A percentile compares a stretch with the other conserved stretches of the same genome.
Evolutionary conservation across 2,329 filamentous ascomycete genomes (phyloP).

Genomic region (Fusarium piperis): DNA sequence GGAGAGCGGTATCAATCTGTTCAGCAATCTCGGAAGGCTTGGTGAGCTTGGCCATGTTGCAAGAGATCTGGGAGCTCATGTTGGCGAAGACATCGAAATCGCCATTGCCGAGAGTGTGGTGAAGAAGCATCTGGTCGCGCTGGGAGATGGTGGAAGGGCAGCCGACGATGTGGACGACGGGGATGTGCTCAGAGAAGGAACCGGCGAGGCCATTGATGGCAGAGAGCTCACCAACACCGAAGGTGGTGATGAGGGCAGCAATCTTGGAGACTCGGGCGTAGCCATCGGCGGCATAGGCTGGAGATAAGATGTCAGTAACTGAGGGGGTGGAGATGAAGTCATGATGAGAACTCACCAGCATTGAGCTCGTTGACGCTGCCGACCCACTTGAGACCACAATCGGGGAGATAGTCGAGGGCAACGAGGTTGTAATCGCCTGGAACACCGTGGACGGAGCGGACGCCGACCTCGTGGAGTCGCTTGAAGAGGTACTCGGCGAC

Average conservation of each 20-base stretch:
- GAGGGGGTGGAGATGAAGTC: constrained; percentile 6
- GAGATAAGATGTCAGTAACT: constrained; percentile 22
- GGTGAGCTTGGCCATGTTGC: constrained; percentile 75
- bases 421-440: constrained; percentile 79
- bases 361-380: constrained; percentile 79
- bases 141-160: constrained; percentile 61
- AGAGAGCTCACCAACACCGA: constrained; percentile 79
- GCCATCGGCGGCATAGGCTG: constrained; percentile 82
- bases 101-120: constrained; percentile 79
- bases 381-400: constrained; percentile 69
- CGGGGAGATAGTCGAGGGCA: constrained; percentile 72
- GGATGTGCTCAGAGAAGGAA: constrained; percentile 77
- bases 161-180: constrained; percentile 75
- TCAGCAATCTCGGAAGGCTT: constrained; percentile 74
- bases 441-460: constrained; percentile 73
- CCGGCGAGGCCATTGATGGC: constrained; percentile 79
- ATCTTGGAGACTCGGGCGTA: constrained; percentile 80
- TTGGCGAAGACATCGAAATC: constrained; percentile 85
- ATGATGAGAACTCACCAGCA: constrained; percentile 61
- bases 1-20: constrained; percentile 81
- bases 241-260: constrained; percentile 76
- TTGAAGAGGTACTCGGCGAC: constrained; percentile 76
- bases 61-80: constrained; percentile 79
- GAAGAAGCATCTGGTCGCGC: constrained; percentile 60
- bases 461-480: constrained; percentile 70